Base-by-base conservation (phyloP, 228 moss, liverwort and hornwort species). In the Sphagnum fallax region DNA sequence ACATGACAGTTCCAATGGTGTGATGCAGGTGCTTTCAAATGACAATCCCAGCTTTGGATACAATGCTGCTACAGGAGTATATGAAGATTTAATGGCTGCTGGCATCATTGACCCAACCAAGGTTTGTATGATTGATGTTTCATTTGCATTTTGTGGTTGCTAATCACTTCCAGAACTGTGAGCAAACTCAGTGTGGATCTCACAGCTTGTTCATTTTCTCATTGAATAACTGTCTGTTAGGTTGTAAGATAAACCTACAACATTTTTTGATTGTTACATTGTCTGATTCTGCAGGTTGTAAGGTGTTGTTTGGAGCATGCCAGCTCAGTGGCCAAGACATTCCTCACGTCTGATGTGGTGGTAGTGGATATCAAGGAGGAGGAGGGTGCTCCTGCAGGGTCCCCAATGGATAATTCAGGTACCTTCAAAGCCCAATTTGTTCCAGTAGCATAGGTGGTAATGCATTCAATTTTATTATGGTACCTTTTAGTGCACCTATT, bases 271-370 rank as follows among this genome's bases (percentile, higher is more conserved):
- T 32, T 65, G 0, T 4, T 8, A 11, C 12, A 14, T 16, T 49
- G 7, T 6, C 14, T 65, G 64, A 49, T 13, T 49, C 50, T 8
- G 73, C 83, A 90, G 90, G 97, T 97, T 50, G 98, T 94, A 18
- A 87, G 94, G 75, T 98, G 98, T 70, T 98, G 98, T 83, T 72
- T 98, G 79, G 98, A 98, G 82, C 94, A 98, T 70, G 98, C 98
- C 6, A 90, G 90, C 52, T 98, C 92, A 7, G 98, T 98, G 48
- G 94, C 98, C 4, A 98, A 98, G 86, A 89, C 75, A 9, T 98
- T 98, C 74, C 79, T 98, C 75, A 93, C 93, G 4, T 98, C 98
- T 9, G 98, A 98, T 81, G 93, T 92, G 5, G 92, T 98, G 5
- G 98, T 98, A 5, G 90, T 92, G 63, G 98, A 98, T 71, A 98